Conservation (phyloP, 2,329 filamentous ascomycete genomes). For the Botrytis pseudocinerea region DNA sequence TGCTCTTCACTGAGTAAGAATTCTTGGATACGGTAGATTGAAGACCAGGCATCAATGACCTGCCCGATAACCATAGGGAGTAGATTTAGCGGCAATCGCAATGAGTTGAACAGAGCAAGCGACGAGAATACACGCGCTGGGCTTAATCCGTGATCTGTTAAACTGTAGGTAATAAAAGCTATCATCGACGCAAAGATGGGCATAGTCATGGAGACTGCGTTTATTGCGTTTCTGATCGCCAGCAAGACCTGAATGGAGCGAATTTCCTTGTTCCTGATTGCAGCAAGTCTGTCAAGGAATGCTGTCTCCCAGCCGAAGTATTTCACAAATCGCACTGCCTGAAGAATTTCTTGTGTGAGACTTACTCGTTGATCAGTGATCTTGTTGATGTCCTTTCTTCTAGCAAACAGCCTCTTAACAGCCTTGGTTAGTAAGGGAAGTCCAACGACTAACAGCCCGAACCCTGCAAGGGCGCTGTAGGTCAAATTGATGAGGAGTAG, state of each 20-base stretch:
- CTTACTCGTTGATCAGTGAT: constrained; percentile 91
- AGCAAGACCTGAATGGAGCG: constrained; percentile 80
- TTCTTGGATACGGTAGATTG: constrained; percentile 80
- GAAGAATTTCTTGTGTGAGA: constrained; percentile 87
- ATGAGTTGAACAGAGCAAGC: constrained; percentile 86
- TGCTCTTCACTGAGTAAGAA: constrained; percentile 86
- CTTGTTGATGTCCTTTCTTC: constrained; percentile 82
- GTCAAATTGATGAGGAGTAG: constrained; percentile 83
- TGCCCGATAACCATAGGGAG: constrained; percentile 87
- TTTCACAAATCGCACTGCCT: constrained; percentile 92
- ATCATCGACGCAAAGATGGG: constrained; percentile 96
- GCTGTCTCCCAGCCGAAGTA: constrained; percentile 94
- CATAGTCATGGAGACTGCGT: constrained; percentile 55
- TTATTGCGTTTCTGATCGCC: constrained; percentile 66
- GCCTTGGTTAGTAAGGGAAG: constrained; percentile 76
- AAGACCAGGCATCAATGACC: constrained; percentile 85
- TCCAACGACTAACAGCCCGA: constrained; percentile 75
- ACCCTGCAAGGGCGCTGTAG: constrained; percentile 87
- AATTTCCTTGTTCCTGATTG: constrained; percentile 76
- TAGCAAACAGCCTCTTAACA: constrained; percentile 73
- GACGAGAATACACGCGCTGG: constrained; percentile 89
- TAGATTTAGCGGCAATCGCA: constrained; percentile 87
- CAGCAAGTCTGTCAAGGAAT: constrained; percentile 74
- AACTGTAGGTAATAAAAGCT: constrained; percentile 80
- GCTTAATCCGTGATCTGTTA: constrained; percentile 65